These are phyloP conservation scores for Bauhinia variegata DNA, from an alignment of 306 rosid genomes.

Conservation along the genomic window DNA sequence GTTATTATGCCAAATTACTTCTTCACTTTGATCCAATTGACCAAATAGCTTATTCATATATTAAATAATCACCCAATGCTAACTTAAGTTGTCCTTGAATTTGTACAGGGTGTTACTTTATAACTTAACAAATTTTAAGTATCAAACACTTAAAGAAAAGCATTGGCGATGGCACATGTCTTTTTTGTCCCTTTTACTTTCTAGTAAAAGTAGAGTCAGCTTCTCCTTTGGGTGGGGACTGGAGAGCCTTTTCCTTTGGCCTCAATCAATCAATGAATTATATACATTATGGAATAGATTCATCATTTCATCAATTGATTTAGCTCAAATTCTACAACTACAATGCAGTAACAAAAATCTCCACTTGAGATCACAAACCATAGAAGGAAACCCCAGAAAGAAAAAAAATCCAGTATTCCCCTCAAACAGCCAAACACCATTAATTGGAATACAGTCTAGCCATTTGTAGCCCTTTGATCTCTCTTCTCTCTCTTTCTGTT, in stretches of 20 bases:
- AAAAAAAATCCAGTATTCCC: slow-evolving; percentile 44
- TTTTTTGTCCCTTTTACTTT: slow-evolving; percentile 8
- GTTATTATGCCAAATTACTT: no score
- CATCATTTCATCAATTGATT: slow-evolving; percentile 24
- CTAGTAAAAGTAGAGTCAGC: slow-evolving; percentile 13
- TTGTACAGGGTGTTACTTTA: no score
- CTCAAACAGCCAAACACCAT: slow-evolving; percentile 43
- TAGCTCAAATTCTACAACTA: neutral
- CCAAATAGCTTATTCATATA: no score
- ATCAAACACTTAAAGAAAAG: no score
- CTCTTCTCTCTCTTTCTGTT: slow-evolving; percentile 11
- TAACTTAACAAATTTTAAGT: no score
- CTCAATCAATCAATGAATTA: slow-evolving; percentile 27
- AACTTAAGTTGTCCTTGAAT: no score
- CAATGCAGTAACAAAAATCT: slow-evolving; percentile 14
- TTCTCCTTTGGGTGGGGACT: no score
- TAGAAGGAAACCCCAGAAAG: slow-evolving; percentile 38
- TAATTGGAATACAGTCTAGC: slow-evolving; percentile 37
- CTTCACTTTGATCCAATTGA: no score
- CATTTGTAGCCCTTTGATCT: no score
- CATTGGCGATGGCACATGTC: slow-evolving; percentile 17
- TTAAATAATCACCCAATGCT: no score
- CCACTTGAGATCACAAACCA: slow-evolving; percentile 23
- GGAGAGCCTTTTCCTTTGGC: no score
- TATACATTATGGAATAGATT: slow-evolving; percentile 28